Percentiles rank a stretch among this genome's conserved stretches.
phyloP scores from a whole-genome alignment of 2,329 filamentous ascomycete species.

The Ramularia collo-cygni region DNA sequence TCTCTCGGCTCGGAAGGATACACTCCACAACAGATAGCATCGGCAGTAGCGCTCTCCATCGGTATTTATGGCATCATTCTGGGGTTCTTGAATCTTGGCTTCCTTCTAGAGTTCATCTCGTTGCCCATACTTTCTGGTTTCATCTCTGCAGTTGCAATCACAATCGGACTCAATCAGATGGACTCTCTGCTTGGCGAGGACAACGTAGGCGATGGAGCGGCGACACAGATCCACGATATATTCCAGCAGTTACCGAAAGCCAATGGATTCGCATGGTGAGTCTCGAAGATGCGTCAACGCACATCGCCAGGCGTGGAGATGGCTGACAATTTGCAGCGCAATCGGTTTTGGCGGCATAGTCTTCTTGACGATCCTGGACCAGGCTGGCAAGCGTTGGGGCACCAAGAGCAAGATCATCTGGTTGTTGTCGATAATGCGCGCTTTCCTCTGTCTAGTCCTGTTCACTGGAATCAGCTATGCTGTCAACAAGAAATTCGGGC shows the following conservation, averaged over 20 bases:
- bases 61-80: constrained; percentile 54
- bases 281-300: too few relatives aligned
- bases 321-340: constrained; percentile 29
- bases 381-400: constrained; percentile 53
- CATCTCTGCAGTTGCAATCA: constrained; percentile 59
- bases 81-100: constrained; percentile 48
- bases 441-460: constrained; percentile 53
- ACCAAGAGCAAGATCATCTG: constrained; percentile 52
- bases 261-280: constrained; percentile 46
- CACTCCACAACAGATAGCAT: constrained; percentile 50
- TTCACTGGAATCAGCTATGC: constrained; percentile 59
- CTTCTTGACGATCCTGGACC: constrained; percentile 51
- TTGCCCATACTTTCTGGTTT: constrained; percentile 59
- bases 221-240: constrained; percentile 53
- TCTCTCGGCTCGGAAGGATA: constrained; percentile 44
- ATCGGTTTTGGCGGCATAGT: constrained; percentile 54
- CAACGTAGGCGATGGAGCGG: constrained; percentile 46
- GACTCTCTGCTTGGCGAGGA: constrained; percentile 52
- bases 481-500: constrained; percentile 47
- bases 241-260: constrained; percentile 51
- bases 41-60: constrained; percentile 57
- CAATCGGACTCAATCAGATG: constrained; percentile 60
- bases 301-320: too few relatives aligned
- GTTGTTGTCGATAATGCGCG: constrained; percentile 54
- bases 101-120: constrained; percentile 55